Base-by-base conservation (phyloP, 352 stramenopile species). In the Sclerospora graminicola region DNA sequence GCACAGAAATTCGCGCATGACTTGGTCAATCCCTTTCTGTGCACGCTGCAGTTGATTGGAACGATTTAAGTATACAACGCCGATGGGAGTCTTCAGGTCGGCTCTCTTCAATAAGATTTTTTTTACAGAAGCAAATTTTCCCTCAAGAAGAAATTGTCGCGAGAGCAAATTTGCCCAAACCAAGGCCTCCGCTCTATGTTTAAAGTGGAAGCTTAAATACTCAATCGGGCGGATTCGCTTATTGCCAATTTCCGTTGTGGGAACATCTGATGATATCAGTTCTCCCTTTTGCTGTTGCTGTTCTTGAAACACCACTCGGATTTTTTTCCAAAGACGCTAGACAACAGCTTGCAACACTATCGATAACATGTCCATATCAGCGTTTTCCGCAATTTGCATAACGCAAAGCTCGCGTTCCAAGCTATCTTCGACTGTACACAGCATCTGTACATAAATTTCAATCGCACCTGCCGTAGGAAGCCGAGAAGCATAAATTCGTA, bases 391-490 rank as follows among this genome's bases (percentile, higher is more conserved):
- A 39, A 90, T 77, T 15, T 64, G 53, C 52, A 84, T 81, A 10
- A 88, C 47, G 29, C 77, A 79, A 39, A 79, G 40, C 24, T 89
- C 70, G 26, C 77, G 72, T 48, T 88, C 66, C 11, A 82, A 41
- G 13, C 45, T 57, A 33, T 85, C 63, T 9, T 84, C 70, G 4
- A 92, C 64, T 0, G 55, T 66, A 13, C 54, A 44, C n/a, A 89
- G 41, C 32, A 87, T 65, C 41, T 92, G 81, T 11, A 81, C 66
- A 48, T 89, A 92, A 3, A 92, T 63, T 38, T 84, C 72, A 10
- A 77, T 66, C 0, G 67, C 63, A 29, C 69, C 81, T 15, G 63
- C 50, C 1, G 57, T 72, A 20, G 81, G 81, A 7, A 92, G 60
- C 6, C 60, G 64, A 41, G 75, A 76, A 0, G 63, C 76, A 39